Base-by-base conservation (phyloP, 176 grass and related monocot genomes). In the Cocos nucifera region DNA sequence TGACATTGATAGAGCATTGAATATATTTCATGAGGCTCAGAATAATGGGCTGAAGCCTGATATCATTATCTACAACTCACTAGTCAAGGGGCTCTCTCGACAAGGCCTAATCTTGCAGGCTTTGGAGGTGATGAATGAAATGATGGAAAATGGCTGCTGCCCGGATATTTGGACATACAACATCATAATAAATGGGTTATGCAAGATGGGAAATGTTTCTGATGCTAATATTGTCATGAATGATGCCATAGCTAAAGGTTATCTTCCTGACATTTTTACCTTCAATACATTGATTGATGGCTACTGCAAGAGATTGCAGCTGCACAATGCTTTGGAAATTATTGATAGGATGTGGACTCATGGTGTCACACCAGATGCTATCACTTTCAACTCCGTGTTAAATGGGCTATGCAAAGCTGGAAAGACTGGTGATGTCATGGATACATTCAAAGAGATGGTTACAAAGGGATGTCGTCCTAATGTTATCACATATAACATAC, bases 181-280 rank as follows among this genome's bases (percentile, higher is more conserved):
- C 57, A 96, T 96, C 63, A 55, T 96, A 56, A 90, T 96, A 59
- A 90, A 96, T 53, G 86, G 86, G 20, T 78, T 90, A 16, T 96
- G 86, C 79, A 96, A 96, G 75, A 87, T 96, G 83, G 92, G 92
- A 51, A 96, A 96, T 82, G 80, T 85, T 79, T 84, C 72, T 28
- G 77, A 96, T 22, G 92, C 92, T 12, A 77, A 51, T 54, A 69
- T 88, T 67, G 75, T 96, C 18, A 72, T 96, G 66, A 96, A 96
- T 51, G 92, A 96, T 75, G 87, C 80, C 64, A 79, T 96, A 61
- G 49, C 79, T 23, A 84, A 90, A 69, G 83, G 92, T 58, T 85
- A 75, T 44, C 75, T 96, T 70, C 91, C 87, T 30, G 83, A 96
- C 64, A 63, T 80, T 29, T 96, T 90, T 74, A 96, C 87, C 67